Evolutionary conservation across 352 stramenopile genomes (phyloP), one percentile per base, ranked within the genome.

Genomic region (Nothophytophthora sp.): DNA sequence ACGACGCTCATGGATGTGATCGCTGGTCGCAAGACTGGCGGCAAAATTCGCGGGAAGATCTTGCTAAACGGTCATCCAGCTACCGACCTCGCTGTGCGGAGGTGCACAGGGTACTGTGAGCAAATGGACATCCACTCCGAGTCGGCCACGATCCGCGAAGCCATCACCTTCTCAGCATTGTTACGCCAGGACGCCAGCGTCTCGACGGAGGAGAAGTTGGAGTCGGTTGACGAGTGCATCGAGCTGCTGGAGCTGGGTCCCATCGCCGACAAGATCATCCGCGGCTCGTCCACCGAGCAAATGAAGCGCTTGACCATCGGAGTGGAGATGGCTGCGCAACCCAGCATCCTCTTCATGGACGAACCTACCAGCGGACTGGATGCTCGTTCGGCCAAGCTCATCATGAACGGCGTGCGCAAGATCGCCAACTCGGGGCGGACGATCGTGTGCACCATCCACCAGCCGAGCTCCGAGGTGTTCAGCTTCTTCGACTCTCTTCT

Each of bases 1-100:
- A 98, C 93, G 3, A 98, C 95, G 2, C 69, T 98, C 8, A 92
- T 98, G 67, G 92, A 98, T 66, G 91, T 98, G 1, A 95, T 98
- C 36, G 89, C 94, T 1, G 70, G 95, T 4, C 76, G 95, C 40
- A 98, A 98, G 63, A 94, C 75, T 10, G 81, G 76, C 25, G 94
- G 93, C 8, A 76, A 67, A 24, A 82, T 93, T 32, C 66, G 58
- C 15, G 89, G 88, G 13, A 60, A 90, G 7, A 81, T 96, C 18
- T 23, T 88, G 19, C 63, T 70, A 10, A 90, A 87, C 19, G 76
- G 76, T 1, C 61, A 70, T 35, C 55, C 67, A 0, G 71, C 74
- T 1, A 81, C 67, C 4, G 68, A 75, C 16, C 63, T 86, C 19
- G 67, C 72, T 13, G 70, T 86, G n/a, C 62, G 70, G 0, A 54